These are phyloP conservation scores for Pseudogymnoascus sp. DNA, from an alignment of 2,329 filamentous ascomycete genomes.

Conservation along the genomic window DNA sequence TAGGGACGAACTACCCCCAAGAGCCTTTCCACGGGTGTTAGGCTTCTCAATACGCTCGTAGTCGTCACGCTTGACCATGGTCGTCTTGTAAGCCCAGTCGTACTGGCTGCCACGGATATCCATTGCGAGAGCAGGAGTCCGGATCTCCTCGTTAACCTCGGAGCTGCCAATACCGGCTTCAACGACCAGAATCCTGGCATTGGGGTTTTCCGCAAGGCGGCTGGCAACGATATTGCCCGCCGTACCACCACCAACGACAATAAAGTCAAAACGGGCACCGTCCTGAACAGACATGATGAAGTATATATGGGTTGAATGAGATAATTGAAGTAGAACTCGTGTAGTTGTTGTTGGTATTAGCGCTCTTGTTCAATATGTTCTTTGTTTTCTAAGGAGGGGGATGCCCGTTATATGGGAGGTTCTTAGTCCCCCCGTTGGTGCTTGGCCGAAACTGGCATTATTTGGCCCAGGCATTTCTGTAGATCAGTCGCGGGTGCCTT, in stretches of 20 bases:
- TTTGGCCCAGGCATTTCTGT: not conserved
- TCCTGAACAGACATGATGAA: constrained; percentile 15
- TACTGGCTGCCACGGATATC: constrained; percentile 45
- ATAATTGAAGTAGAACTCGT: not conserved
- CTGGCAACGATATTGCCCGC: constrained; percentile 49
- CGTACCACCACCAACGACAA: constrained; percentile 54
- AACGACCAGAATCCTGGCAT: constrained; percentile 39
- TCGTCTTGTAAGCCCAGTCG: constrained; percentile 55
- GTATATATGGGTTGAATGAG: constrained; percentile 11
- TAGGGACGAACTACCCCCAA: constrained; percentile 41
- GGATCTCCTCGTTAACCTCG: constrained; percentile 40
- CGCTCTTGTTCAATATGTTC: not conserved
- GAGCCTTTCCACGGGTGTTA: too few species aligned
- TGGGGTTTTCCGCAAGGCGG: constrained; percentile 38
- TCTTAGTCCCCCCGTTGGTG: not conserved
- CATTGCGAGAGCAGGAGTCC: constrained; percentile 44
- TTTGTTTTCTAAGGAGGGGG: not conserved
- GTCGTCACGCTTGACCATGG: constrained; percentile 48
- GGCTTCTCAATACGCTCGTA: constrained; percentile 54
- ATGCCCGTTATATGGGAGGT: not conserved
- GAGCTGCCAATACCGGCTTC: constrained; percentile 33
- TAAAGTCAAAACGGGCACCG: constrained; percentile 44
- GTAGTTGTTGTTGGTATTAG: not conserved
- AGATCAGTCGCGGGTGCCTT: not conserved
- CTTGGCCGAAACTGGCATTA: not conserved